Percentiles rank a stretch among this genome's conserved stretches.
These are phyloP conservation scores for Hapsidospora chrysogenum DNA, from an alignment of 495 filamentous ascomycete species.

Conservation along the genomic window DNA sequence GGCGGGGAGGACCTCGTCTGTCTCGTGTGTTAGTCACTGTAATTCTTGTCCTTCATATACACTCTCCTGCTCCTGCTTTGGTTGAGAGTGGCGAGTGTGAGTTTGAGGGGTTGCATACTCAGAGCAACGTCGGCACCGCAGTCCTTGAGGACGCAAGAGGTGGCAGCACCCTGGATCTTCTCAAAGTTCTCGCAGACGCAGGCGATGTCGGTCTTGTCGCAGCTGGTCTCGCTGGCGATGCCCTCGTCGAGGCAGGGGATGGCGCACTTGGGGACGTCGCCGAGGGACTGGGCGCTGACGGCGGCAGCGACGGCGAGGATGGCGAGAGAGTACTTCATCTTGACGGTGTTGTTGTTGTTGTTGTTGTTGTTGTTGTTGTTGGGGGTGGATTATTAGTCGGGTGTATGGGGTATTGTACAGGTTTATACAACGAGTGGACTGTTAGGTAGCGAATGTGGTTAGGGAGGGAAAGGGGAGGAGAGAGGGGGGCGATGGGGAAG, in stretches of 20 bases:
- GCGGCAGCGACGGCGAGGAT: conserved; percentile 17
- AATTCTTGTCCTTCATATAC: not conserved
- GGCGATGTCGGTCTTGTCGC: conserved; percentile 17
- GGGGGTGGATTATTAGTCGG: not conserved
- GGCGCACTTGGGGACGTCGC: conserved; percentile 21
- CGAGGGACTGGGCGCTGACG: conserved; percentile 19
- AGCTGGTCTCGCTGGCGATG: conserved; percentile 16
- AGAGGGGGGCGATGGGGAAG: not conserved
- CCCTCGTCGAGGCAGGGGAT: conserved; percentile 18
- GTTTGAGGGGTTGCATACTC: conserved; percentile 7
- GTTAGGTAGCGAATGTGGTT: conserved; percentile 1
- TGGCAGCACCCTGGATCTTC: conserved; percentile 14
- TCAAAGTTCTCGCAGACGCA: conserved; percentile 25
- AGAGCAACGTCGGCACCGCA: conserved; percentile 18
- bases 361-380: not conserved
- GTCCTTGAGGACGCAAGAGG: conserved; percentile 16
- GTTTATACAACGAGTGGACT: conserved; percentile 3
- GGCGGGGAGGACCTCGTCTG: conserved; percentile 22
- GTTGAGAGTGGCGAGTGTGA: not conserved
- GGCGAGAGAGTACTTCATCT: conserved; percentile 22
- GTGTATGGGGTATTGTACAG: not conserved
- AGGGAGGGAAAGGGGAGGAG: not conserved
- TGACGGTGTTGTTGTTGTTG: conserved; percentile 6
- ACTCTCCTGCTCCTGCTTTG: not conserved
- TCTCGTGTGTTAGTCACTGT: not conserved